Evolutionary conservation across 805 yeast species (phyloP).

Genomic region (Starmerella bombi): DNA sequence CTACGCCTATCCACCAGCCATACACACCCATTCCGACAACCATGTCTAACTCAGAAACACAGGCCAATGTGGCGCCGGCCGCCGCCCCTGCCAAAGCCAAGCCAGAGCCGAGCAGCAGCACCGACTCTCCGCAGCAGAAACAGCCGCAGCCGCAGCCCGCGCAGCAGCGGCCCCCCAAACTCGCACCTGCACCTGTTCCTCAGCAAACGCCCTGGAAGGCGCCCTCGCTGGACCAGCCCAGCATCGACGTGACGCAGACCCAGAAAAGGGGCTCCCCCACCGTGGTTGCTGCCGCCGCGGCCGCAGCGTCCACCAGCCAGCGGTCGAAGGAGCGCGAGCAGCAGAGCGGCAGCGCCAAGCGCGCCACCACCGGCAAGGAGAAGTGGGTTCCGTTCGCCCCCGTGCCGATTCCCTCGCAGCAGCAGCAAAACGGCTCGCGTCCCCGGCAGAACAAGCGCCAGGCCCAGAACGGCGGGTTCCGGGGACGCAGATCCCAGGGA

Average conservation of each 20-base stretch:
- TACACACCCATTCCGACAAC: too few relatives aligned
- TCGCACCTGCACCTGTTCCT: slow-evolving; percentile 58
- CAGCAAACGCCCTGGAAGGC: slow-evolving; percentile 49
- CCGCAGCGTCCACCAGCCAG: slow-evolving; percentile 7
- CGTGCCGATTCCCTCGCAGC: slow-evolving; percentile 8
- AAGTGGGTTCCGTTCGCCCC: slow-evolving; percentile 31
- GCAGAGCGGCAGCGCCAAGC: slow-evolving; percentile 1
- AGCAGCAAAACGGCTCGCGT: not conserved
- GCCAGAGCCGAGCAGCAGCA: not conserved
- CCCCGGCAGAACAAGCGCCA: slow-evolving; percentile 6
- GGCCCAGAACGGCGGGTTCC: slow-evolving; percentile 2
- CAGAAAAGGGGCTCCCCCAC: slow-evolving; percentile 1
- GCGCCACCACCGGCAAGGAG: slow-evolving; percentile 36
- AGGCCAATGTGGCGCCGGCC: slow-evolving; percentile 3
- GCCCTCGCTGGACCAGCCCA: slow-evolving; percentile 11
- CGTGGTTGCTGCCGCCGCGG: slow-evolving; percentile 5
- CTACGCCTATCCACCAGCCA: too few relatives aligned
- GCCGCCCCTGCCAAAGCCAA: slow-evolving; percentile 1
- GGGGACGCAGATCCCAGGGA: slow-evolving; percentile 1
- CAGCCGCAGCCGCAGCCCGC: not conserved
- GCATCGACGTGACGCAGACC: slow-evolving; percentile 12
- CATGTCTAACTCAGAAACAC: slow-evolving; percentile 3
- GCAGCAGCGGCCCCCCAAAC: slow-evolving; percentile 18
- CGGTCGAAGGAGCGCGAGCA: slow-evolving; percentile 2
- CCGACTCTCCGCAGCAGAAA: not conserved